These are phyloP conservation scores for Senna siamea DNA, from an alignment of 306 rosid genomes.

Conservation along the genomic window DNA sequence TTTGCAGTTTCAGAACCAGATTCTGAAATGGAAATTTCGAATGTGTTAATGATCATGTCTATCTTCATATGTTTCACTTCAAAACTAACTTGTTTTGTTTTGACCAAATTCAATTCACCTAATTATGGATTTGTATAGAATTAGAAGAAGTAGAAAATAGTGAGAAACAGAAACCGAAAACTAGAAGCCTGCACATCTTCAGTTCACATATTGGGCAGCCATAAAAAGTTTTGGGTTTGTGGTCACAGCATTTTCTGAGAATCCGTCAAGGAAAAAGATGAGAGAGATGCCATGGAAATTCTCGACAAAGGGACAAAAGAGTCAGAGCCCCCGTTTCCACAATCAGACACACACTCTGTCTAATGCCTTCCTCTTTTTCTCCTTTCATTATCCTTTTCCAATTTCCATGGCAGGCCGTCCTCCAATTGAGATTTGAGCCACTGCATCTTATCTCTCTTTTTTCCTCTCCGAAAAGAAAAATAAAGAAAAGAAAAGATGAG, in stretches of 20 bases:
- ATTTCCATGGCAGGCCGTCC: constrained; percentile 39
- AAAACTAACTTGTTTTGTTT: not conserved
- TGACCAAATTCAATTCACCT: not conserved
- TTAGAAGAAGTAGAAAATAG: constrained; percentile 7
- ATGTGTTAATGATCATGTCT: no score
- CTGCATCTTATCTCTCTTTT: constrained; percentile 30
- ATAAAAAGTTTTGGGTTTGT: not conserved
- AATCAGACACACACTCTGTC: constrained; percentile 40
- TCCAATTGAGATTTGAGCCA: constrained; percentile 48
- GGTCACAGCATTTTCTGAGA: constrained; percentile 36
- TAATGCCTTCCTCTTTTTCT: constrained; percentile 9
- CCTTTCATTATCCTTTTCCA: not conserved
- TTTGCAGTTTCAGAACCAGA: not conserved
- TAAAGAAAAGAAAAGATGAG: no score
- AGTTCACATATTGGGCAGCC: no score
- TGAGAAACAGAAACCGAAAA: constrained; percentile 10
- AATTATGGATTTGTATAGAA: not conserved
- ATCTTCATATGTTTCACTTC: not conserved
- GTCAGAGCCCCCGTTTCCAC: constrained; percentile 53
- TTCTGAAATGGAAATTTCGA: not conserved
- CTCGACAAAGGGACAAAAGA: constrained; percentile 67
- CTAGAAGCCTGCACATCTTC: no score
- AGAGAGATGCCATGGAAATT: constrained; percentile 56
- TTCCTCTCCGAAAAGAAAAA: not conserved
- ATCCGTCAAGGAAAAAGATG: constrained; percentile 29